phyloP scores from a whole-genome alignment of 1,284 basidiomycete species.

The Tremellales sp. region DNA sequence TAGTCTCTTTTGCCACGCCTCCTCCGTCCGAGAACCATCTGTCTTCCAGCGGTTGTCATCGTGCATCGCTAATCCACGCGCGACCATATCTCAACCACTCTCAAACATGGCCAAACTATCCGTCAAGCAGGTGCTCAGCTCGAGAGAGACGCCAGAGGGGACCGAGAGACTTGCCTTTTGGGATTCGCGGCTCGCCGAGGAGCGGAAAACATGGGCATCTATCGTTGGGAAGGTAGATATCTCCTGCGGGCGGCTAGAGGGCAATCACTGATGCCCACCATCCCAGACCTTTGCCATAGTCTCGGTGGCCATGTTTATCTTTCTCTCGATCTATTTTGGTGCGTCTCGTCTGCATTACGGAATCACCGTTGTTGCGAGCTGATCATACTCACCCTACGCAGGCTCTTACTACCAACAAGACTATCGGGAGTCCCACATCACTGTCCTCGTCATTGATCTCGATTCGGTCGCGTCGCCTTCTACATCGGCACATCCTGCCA shows the following conservation, averaged over 20 bases:
- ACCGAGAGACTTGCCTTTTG: conserved; percentile 23
- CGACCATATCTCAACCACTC: too few relatives aligned
- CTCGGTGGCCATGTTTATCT: conserved; percentile 27
- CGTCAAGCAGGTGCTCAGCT: conserved; percentile 10
- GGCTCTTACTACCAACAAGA: conserved; percentile 31
- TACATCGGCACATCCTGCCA: conserved; percentile 28
- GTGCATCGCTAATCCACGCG: too few relatives aligned
- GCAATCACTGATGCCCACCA: not conserved
- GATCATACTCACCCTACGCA: conserved; percentile 7
- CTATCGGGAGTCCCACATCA: conserved; percentile 21
- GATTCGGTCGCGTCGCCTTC: conserved; percentile 33
- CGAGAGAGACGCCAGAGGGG: conserved; percentile 25
- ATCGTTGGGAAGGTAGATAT: conserved; percentile 23
- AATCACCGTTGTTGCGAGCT: not conserved
- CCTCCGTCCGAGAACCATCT: too few relatives aligned
- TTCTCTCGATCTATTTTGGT: conserved; percentile 39
- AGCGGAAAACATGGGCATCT: conserved; percentile 31
- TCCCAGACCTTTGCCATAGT: conserved; percentile 25
- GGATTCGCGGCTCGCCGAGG: conserved; percentile 21
- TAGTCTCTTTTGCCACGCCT: too few relatives aligned
- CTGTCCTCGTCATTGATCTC: conserved; percentile 34
- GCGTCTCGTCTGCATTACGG: not conserved
- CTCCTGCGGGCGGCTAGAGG: not conserved
- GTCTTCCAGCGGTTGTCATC: too few relatives aligned
- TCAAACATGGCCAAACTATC: conserved; percentile 5